Evolutionary conservation across 2,329 filamentous ascomycete genomes (phyloP).

Genomic region (Penicillium sp.): DNA sequence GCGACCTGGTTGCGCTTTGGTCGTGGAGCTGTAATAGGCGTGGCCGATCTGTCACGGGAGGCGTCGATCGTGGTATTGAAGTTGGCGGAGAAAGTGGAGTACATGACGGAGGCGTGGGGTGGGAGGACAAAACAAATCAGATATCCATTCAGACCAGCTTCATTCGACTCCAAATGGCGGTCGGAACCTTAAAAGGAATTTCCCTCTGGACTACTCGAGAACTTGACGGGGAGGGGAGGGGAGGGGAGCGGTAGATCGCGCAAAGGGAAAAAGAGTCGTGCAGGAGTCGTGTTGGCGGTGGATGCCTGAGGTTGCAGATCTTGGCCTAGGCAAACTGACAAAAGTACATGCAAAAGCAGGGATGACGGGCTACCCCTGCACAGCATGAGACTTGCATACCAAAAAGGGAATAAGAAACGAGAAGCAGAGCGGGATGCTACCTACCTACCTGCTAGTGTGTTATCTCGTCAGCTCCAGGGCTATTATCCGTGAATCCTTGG

Average conservation of each 20-base stretch:
- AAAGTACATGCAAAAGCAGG: not conserved
- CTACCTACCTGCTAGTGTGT: not conserved
- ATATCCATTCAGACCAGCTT: not conserved
- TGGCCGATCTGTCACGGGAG: not conserved
- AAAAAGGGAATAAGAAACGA: not conserved
- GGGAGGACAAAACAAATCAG: not conserved
- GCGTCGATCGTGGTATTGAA: constrained; percentile 3
- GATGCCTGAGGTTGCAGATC: not conserved
- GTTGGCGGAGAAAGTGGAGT: constrained; percentile 9
- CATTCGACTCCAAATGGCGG: not conserved
- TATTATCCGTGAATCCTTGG: not conserved
- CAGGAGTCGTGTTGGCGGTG: not conserved
- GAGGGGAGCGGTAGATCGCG: not conserved
- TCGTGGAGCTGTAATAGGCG: not conserved
- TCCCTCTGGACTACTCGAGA: not conserved
- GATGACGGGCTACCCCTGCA: not conserved
- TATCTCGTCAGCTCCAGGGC: not conserved
- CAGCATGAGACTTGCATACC: not conserved
- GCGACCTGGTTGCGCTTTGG: not conserved
- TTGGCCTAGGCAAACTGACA: not conserved
- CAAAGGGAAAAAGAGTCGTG: not conserved
- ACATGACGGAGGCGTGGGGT: not conserved
- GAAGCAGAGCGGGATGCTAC: not conserved
- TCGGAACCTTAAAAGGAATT: not conserved
- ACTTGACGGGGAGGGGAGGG: not conserved